Evolutionary conservation across 2,329 filamentous ascomycete genomes (phyloP), one percentile per base, ranked within the genome.

Genomic region (Fusarium cicatricum): DNA sequence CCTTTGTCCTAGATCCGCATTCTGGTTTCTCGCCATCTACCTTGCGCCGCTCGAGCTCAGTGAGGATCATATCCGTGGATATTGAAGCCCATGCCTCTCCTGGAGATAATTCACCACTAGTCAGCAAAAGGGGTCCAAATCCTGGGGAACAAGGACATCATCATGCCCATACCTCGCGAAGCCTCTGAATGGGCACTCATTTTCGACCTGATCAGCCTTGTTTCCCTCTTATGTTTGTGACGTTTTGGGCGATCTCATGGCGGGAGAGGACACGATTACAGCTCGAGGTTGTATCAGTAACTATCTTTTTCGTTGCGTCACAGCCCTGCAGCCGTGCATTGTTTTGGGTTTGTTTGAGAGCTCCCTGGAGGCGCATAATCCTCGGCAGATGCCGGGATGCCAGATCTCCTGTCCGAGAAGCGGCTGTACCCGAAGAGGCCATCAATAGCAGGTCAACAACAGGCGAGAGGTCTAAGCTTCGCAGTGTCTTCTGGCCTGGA

Each of bases 1-100:
- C 84, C 52, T 74, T 74, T 46, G 80, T 75, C 42, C 78, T 78
- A 5, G 80, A 81, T 31, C 84, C 84, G 64, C 84, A 87, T 28
- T 74, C 70, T 5, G 83, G 83, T 54, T 77, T 78, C 31, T 77
- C 67, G 28, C 70, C 74, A 44, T 73, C 70, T 9, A 73, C 67
- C 52, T 78, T 77, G 50, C 84, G 80, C 62, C 77, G 76, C 26
- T 76, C 73, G 16, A 86, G 75, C 69, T 86, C 84, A 59, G 80
- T 80, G 41, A 80, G 76, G 42, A 86, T 77, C 33, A 80, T 50
- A 32, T 80, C 73, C 54, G 82, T 85, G 3, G 84, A 75, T 31
- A 85, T 74, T n/a, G 77, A 78, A 38, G 80, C 75, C 81, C 82
- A 76, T 14, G 67, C 67, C 9, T 69, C 63, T 60, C 70, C 72